A percentile compares a stretch with the other conserved stretches of the same genome.
Conservation (phyloP, 257 asterid genomes). For the Salvia splendens region DNA sequence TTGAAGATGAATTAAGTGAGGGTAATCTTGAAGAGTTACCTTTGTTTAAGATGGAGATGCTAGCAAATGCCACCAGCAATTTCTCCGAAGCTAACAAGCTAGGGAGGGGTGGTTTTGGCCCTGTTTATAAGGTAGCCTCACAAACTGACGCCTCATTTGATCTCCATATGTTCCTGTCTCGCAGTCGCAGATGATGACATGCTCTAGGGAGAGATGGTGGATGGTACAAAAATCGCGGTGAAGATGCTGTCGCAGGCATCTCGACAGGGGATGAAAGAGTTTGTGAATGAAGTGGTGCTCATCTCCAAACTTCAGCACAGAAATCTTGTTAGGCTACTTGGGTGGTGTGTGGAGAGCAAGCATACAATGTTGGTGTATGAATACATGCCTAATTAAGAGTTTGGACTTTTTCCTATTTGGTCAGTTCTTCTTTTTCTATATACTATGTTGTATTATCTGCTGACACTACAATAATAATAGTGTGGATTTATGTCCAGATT, state of each 20-base stretch:
- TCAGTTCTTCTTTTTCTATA: background rate
- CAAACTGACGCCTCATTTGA: background rate
- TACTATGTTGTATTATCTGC: background rate
- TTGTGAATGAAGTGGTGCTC: slow-evolving; percentile 2
- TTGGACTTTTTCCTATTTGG: slow-evolving; percentile 6
- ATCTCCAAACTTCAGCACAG: slow-evolving; percentile 6
- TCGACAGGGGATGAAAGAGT: background rate
- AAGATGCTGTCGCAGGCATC: background rate
- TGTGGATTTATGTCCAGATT: background rate
- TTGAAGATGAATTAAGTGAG: slow-evolving; percentile 29
- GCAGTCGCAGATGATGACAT: background rate
- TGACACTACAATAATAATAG: no score
- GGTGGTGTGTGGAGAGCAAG: slow-evolving; percentile 4
- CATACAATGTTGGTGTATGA: slow-evolving; percentile 1
- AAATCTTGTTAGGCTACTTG: slow-evolving; percentile 2
- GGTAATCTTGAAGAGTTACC: slow-evolving; percentile 39
- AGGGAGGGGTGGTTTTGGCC: slow-evolving; percentile 20
- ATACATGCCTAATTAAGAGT: slow-evolving; percentile 6
- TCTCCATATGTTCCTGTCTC: background rate
- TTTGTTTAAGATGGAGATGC: slow-evolving; percentile 25
- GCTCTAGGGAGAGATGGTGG: background rate
- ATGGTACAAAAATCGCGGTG: background rate
- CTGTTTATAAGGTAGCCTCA: slow-evolving; percentile 26
- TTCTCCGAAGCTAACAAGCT: slow-evolving; percentile 21
- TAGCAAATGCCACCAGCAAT: slow-evolving; percentile 18